Conservation (phyloP, 495 filamentous ascomycete genomes). For the Neurospora intermedia region DNA sequence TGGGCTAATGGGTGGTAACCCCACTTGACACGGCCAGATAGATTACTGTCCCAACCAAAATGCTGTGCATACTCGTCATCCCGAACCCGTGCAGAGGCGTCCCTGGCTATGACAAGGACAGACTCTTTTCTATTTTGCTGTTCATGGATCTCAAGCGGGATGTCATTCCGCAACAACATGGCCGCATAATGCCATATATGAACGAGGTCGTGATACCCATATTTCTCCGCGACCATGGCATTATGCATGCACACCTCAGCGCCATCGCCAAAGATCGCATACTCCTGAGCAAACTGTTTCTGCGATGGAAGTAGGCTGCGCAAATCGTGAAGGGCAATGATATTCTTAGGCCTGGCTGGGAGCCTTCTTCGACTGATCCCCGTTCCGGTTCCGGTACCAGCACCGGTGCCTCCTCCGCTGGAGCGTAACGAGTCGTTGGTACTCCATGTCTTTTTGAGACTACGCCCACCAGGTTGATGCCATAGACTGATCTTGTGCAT, state of each 20-base stretch:
- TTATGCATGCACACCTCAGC: slow-evolving; percentile 75
- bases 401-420: slow-evolving; percentile 39
- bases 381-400: slow-evolving; percentile 43
- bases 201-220: slow-evolving; percentile 63
- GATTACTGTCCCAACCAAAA: slow-evolving; percentile 5
- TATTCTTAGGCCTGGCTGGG: slow-evolving; percentile 37
- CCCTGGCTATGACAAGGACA: slow-evolving; percentile 51
- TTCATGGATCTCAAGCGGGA: slow-evolving; percentile 53
- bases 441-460: slow-evolving; percentile 35
- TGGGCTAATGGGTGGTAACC: slow-evolving; percentile 71
- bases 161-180: slow-evolving; percentile 64
- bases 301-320: slow-evolving; percentile 63
- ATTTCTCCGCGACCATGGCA: slow-evolving; percentile 60
- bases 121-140: slow-evolving; percentile 36
- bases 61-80: slow-evolving; percentile 24
- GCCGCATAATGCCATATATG: slow-evolving; percentile 76
- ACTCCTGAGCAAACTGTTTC: slow-evolving; percentile 60
- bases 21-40: slow-evolving; percentile 68
- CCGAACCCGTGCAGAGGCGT: slow-evolving; percentile 40
- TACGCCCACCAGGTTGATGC: slow-evolving; percentile 31
- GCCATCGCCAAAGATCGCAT: slow-evolving; percentile 73
- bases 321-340: slow-evolving; percentile 61
- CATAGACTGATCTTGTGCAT: slow-evolving; percentile 38
- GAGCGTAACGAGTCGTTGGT: slow-evolving; percentile 38
- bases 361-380: slow-evolving; percentile 31